Conservation (phyloP, 2,329 filamentous ascomycete genomes). For the Trichoderma breve region DNA sequence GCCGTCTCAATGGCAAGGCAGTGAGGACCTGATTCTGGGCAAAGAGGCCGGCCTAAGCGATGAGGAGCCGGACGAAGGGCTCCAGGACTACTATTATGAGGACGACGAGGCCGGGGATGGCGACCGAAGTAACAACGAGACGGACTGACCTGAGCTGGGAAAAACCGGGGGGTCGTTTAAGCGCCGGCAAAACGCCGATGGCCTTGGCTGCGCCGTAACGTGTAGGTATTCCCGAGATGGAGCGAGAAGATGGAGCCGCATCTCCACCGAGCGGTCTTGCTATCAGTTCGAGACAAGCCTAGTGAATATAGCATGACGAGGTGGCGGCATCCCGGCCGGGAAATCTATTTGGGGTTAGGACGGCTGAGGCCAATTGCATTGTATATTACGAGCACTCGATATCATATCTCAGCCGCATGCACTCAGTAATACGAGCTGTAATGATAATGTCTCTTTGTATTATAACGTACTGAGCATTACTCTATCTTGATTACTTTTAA, state of each 20-base stretch:
- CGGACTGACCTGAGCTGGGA: constrained; percentile 9
- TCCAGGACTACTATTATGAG: constrained; percentile 28
- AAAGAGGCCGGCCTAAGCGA: constrained; percentile 44
- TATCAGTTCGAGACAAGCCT: not conserved
- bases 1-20: constrained; percentile 67
- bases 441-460: not conserved
- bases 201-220: not conserved
- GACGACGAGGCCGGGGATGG: constrained; percentile 26
- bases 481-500: not conserved
- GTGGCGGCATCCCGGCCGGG: constrained; percentile 12
- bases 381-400: not conserved
- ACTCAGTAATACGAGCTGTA: not conserved
- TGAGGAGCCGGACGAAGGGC: constrained; percentile 36
- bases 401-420: not conserved
- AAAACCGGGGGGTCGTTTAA: constrained; percentile 23
- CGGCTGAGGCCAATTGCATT: not conserved
- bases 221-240: not conserved
- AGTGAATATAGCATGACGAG: not conserved
- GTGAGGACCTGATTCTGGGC: constrained; percentile 60
- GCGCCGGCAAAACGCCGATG: constrained; percentile 34
- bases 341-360: constrained; percentile 4
- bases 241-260: constrained; percentile 8
- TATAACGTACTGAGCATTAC: not conserved
- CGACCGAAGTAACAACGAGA: constrained; percentile 26
- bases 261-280: constrained; percentile 9